Evolutionary conservation across 768 basidiomycete species (phyloP).

Genomic region (Auriculariales sp.): DNA sequence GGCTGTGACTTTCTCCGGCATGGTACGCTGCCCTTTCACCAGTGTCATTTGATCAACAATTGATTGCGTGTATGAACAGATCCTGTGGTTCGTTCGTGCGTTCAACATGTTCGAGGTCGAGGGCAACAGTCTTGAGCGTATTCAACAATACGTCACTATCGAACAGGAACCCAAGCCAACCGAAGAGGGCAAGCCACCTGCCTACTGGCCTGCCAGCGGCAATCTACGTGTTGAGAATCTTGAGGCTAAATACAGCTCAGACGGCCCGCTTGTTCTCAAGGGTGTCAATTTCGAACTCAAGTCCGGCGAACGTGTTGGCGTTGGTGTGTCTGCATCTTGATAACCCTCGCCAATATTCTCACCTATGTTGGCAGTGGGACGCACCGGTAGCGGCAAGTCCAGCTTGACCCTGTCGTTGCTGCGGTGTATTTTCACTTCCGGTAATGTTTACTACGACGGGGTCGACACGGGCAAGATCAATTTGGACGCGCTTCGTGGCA

Average conservation of each 20-base stretch:
- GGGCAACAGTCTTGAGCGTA: conserved; percentile 33
- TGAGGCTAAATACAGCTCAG: conserved; percentile 32
- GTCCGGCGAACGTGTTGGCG: conserved; percentile 43
- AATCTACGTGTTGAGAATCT: conserved; percentile 36
- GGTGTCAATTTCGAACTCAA: conserved; percentile 34
- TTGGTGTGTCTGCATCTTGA: conserved; percentile 28
- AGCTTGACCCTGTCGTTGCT: conserved; percentile 18
- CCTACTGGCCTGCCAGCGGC: conserved; percentile 50
- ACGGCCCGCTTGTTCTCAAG: conserved; percentile 46
- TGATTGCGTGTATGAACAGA: not conserved
- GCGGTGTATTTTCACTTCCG: conserved; percentile 15
- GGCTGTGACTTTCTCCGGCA: conserved; percentile 39
- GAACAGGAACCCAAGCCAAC: conserved; percentile 36
- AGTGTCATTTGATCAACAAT: not conserved
- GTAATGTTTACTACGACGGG: conserved; percentile 16
- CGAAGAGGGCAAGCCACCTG: conserved; percentile 33
- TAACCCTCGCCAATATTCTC: no score
- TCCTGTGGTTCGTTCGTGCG: conserved; percentile 17
- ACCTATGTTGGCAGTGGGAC: conserved; percentile 7
- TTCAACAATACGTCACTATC: conserved; percentile 40
- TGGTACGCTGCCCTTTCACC: conserved; percentile 26
- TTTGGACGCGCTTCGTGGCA: conserved; percentile 38
- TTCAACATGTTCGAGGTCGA: conserved; percentile 31
- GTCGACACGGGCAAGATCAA: conserved; percentile 26
- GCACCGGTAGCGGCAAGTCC: conserved; percentile 14